Conservation (phyloP, 2,329 filamentous ascomycete genomes). For the Diplodia corticola region DNA sequence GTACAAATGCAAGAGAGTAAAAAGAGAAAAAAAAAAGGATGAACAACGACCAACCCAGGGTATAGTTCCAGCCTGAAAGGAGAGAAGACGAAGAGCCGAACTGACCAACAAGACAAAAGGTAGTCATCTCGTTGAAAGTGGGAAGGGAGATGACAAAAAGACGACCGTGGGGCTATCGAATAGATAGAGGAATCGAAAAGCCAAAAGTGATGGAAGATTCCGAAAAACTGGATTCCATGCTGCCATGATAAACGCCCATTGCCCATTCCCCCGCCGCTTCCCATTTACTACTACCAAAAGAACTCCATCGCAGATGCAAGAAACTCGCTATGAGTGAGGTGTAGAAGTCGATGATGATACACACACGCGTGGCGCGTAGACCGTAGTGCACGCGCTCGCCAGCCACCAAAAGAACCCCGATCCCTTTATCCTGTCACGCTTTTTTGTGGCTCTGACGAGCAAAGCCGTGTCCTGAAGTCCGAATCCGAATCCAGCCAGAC, state of each 20-base stretch:
- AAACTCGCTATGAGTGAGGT: constrained; percentile 10
- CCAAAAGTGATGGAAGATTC: background rate
- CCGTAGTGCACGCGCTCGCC: background rate
- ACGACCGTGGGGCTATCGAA: background rate
- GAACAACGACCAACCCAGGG: background rate
- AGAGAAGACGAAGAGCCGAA: background rate
- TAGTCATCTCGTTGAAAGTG: background rate
- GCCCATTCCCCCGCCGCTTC: background rate
- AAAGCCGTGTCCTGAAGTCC: background rate
- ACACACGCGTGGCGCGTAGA: background rate
- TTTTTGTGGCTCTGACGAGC: background rate
- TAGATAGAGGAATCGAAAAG: background rate
- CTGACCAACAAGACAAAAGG: background rate
- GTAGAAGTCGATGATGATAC: constrained; percentile 10
- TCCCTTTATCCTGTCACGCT: constrained; percentile 1
- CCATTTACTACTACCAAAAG: background rate
- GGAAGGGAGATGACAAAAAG: background rate
- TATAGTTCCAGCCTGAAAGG: background rate
- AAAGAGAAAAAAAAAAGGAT: background rate
- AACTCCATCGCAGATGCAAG: constrained; percentile 17
- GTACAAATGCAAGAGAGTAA: background rate
- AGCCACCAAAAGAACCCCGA: background rate
- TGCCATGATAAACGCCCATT: background rate
- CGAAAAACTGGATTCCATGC: background rate
- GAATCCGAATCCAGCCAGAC: background rate